Base-by-base conservation (phyloP, 1,284 basidiomycete genomes). In the Moniliophthora roreri region DNA sequence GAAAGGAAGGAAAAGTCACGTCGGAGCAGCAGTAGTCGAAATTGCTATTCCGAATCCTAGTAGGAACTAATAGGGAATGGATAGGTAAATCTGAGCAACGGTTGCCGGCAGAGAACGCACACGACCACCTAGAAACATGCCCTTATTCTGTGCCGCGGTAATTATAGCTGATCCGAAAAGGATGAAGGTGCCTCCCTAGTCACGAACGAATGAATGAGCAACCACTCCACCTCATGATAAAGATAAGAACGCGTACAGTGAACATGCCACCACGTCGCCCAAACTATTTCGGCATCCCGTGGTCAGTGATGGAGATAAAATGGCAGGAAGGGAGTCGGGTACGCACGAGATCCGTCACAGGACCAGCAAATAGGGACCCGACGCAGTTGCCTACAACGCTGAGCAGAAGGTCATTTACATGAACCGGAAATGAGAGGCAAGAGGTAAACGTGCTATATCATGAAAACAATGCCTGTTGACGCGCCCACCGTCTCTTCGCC, bases 41-140 rank as follows among this genome's bases (percentile, higher is more conserved):
- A 66, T 65, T 13, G 65, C 61, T n/a, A 66, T 65, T 15, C 65
- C 65, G 42, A 66, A 66, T n/a, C 65, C 65, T n/a, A 66, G 58
- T 11, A 66, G 52, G 48, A 66, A 66, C 62, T 65, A 28, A 13
- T 9, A n/a, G 23, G 28, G 26, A 42, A 2, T 16, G 20, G 6
- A 41, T 24, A 16, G 26, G 8, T 38, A n/a, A 10, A n/a, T n/a
- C n/a, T 39, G 18, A 26, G 20, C 15, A 16, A 16, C 9, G 15
- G 2, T 34, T 26, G 16, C 4, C 42, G 36, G 4, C 7, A 26
- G 11, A 48, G 20, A 21, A 60, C 61, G 35, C 46, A 66, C 64
- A 11, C 65, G 63, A 50, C 65, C 65, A 51, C 60, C 65, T 28
- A 66, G 42, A 48, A 66, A 66, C 34, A 60, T 57, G 9, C 50